Base-by-base conservation (phyloP, 805 yeast genomes). In the Metschnikowia lochheadii region DNA sequence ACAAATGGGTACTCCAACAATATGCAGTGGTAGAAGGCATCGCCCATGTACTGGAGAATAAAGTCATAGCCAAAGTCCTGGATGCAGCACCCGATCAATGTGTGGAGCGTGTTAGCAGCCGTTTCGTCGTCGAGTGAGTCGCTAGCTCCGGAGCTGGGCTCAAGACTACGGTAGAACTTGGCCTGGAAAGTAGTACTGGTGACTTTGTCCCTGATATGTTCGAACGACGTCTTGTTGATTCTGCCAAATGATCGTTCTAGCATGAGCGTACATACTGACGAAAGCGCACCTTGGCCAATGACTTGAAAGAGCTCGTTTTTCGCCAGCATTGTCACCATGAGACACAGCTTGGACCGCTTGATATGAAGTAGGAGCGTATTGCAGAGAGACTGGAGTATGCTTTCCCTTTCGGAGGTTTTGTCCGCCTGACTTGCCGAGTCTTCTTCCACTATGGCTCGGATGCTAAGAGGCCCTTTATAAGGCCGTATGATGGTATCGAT, bases 41-140 rank as follows among this genome's bases (percentile, higher is more conserved):
- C 92, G 54, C 87, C 79, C 26, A 89, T 64, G 2, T 87, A 84
- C 51, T 76, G 76, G 50, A 86, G 68, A n/a, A 84, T 75, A 2
- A 76, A 63, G 59, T 89, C 90, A 63, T 88, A 88, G 1, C 96
- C 95, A 69, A 84, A 88, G 65, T 88, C 96, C 54, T 82, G 84
- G 35, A 85, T 77, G 53, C 89, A 78, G 8, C 85, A 83, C 2
- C 94, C 95, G 18, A 87, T 62, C 23, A 85, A 61, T 36, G 83
- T 79, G 56, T 77, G 77, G 42, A 86, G 68, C 3, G 87, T 67
- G 47, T 81, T 74, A 0, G 78, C 70, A 0, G 85, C 84, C 29
- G 78, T 75, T 21, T 72, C 78, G 51, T 81, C 83, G 48, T 68
- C 73, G 33, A 81, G 56, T 54, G 64, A 64, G 7, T 62, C 55